Percentiles rank a stretch among this genome's conserved stretches.
These are phyloP conservation scores for Phytophthora pinifolia DNA, from an alignment of 352 stramenopile genomes.

Conservation along the genomic window DNA sequence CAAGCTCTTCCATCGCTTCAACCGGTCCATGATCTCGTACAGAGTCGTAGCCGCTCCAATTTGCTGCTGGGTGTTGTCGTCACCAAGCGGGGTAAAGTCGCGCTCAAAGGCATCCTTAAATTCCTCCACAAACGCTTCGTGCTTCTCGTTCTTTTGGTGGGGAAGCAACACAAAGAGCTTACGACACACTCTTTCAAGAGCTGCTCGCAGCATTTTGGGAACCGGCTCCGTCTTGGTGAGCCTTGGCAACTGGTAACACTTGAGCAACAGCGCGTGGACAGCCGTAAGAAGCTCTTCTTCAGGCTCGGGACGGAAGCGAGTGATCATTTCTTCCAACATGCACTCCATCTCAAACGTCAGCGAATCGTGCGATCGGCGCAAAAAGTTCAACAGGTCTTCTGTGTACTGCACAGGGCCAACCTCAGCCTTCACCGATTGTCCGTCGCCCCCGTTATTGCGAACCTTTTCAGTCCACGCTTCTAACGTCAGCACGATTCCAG, in stretches of 20 bases:
- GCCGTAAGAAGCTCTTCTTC: conserved; percentile 97
- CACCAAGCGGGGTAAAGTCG: conserved; percentile 65
- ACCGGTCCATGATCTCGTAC: conserved; percentile 85
- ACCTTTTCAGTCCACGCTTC: conserved; percentile 75
- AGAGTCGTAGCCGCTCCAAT: conserved; percentile 48
- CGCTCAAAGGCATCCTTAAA: conserved; percentile 87
- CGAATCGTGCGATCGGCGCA: conserved; percentile 89
- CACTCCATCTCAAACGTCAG: conserved; percentile 96
- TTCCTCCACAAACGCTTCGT: conserved; percentile 84
- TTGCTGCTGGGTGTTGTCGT: conserved; percentile 29
- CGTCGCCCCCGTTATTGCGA: conserved; percentile 29
- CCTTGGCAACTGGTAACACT: conserved; percentile 88
- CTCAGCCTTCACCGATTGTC: conserved; percentile 53
- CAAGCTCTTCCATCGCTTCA: conserved; percentile 92
- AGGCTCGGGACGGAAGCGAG: conserved; percentile 95
- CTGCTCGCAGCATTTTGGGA: conserved; percentile 88
- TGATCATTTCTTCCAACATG: conserved; percentile 99
- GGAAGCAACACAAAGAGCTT: conserved; percentile 90
- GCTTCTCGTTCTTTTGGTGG: conserved; percentile 89
- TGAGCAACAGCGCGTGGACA: conserved; percentile 95
- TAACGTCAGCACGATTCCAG: conserved; percentile 63
- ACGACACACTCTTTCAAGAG: conserved; percentile 89
- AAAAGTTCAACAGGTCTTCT: conserved; percentile 94
- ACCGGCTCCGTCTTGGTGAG: conserved; percentile 79
- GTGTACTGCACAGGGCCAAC: conserved; percentile 89